These are phyloP conservation scores for Arthroderma sp. DNA, from an alignment of 2,329 filamentous ascomycete species.

Conservation along the genomic window DNA sequence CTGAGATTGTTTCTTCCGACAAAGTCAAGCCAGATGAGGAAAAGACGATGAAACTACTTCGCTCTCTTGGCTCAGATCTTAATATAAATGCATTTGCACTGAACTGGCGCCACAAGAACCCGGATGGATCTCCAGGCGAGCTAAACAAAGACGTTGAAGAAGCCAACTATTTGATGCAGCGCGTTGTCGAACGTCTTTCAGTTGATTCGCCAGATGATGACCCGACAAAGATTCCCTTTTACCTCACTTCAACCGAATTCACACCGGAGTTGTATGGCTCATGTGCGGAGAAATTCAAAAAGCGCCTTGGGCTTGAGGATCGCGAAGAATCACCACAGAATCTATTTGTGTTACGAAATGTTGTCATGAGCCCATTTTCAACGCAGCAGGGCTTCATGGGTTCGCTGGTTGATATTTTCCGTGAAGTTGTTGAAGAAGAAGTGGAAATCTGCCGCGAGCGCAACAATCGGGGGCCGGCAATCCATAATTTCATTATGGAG, in stretches of 20 bases:
- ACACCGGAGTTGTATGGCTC: conserved; percentile 27
- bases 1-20: conserved; percentile 22
- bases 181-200: conserved; percentile 31
- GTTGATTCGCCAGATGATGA: conserved; percentile 30
- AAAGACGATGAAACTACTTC: conserved; percentile 28
- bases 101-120: conserved; percentile 30
- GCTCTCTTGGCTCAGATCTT: conserved; percentile 33
- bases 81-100: conserved; percentile 36
- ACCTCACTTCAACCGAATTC: conserved; percentile 35
- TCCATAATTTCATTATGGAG: conserved; percentile 12
- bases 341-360: conserved; percentile 35
- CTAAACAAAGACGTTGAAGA: conserved; percentile 35
- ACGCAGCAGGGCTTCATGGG: conserved; percentile 6
- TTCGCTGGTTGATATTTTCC: conserved; percentile 8
- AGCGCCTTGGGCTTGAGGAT: conserved; percentile 24
- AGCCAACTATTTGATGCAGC: conserved; percentile 37
- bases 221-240: conserved; percentile 30
- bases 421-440: conserved; percentile 10
- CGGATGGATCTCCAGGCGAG: conserved; percentile 11
- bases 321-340: conserved; percentile 18
- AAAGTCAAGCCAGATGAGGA: conserved; percentile 14
- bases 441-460: conserved; percentile 13
- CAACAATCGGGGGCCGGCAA: conserved; percentile 7
- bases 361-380: conserved; percentile 30
- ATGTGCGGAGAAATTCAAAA: conserved; percentile 31